Base-by-base conservation (phyloP, 1,284 basidiomycete species). In the Ustilago nuda region DNA sequence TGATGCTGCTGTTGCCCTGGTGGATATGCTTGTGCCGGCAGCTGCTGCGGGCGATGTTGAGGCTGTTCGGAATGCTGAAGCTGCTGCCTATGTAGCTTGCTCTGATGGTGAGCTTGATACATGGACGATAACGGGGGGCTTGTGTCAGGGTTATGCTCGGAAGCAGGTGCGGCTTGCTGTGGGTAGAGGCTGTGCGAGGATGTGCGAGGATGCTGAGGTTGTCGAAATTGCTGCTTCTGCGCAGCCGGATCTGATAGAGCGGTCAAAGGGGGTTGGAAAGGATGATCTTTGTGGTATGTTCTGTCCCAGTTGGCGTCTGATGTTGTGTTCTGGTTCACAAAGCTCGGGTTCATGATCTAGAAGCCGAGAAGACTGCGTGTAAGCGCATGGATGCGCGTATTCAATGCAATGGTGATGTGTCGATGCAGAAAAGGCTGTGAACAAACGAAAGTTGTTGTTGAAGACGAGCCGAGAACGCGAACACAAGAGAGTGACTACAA, bases 341-440 rank as follows among this genome's bases (percentile, higher is more conserved):
- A 56, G 61, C 65, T 53, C 48, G 61, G 37, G 35, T 72, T 61
- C 61, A 66, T 66, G 60, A 46, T 72, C 65, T 66, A 61, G 45
- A 53, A 35, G 37, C 33, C 41, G 32, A 19, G 45, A 36, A 43
- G 33, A 23, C 46, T 46, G 12, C 17, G 8, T 23, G 41, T 3
- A 17, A 36, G 59, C 54, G 37, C 63, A 62, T 66, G 45, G 32
- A 12, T 32, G 30, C 13, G 27, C 48, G 30, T 30, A 15, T 27
- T 32, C 30, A 27, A 30, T 50, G 48, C 37, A 50, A 50, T 50
- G 48, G 27, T 13, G 48, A 19, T 19, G 13, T 11, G 6, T 45
- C 11, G 27, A 12, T 50, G 12, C 27, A 50, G 27, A 50, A 17
- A 30, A 15, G 30, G 6, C 30, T 23, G 48, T 50, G 27, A 32